These are phyloP conservation scores for Termitomyces heimii DNA, from an alignment of 768 basidiomycete genomes.

Conservation along the genomic window DNA sequence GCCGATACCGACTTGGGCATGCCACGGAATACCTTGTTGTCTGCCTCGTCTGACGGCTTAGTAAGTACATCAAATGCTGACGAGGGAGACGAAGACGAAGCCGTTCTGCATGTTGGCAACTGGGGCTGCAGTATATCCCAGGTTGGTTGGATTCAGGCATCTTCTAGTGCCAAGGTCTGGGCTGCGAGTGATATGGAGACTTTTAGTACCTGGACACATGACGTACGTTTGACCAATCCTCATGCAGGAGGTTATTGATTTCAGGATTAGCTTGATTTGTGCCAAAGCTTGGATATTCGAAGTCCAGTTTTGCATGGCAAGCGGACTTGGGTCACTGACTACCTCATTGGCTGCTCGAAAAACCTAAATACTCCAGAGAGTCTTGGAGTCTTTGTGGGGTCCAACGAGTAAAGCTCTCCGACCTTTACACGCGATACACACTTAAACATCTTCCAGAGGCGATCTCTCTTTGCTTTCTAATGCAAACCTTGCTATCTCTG, in stretches of 20 bases:
- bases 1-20: constrained; percentile 20
- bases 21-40: constrained; percentile 46
- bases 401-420: constrained; percentile 56
- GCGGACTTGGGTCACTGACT: constrained; percentile 74
- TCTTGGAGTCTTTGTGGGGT: constrained; percentile 60
- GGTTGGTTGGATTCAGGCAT: constrained; percentile 54
- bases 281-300: constrained; percentile 57
- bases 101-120: constrained; percentile 74
- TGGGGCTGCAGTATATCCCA: constrained; percentile 81
- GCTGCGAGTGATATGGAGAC: constrained; percentile 94
- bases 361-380: constrained; percentile 23
- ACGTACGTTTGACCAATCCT: constrained; percentile 35
- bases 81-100: constrained; percentile 87
- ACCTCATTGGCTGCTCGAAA: constrained; percentile 53
- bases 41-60: constrained; percentile 81
- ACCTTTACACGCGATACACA: not conserved
- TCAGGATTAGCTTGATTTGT: constrained; percentile 47
- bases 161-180: constrained; percentile 51
- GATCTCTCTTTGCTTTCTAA: constrained; percentile 52
- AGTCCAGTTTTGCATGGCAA: constrained; percentile 53
- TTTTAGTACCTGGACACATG: constrained; percentile 75
- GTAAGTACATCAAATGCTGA: constrained; percentile 63
- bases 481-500: constrained; percentile 27
- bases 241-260: not conserved
- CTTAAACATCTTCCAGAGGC: constrained; percentile 34